Percentiles rank a stretch among this genome's conserved stretches.
Conservation (phyloP, 208 protist genomes). For the Trypanosoma melophagium region DNA sequence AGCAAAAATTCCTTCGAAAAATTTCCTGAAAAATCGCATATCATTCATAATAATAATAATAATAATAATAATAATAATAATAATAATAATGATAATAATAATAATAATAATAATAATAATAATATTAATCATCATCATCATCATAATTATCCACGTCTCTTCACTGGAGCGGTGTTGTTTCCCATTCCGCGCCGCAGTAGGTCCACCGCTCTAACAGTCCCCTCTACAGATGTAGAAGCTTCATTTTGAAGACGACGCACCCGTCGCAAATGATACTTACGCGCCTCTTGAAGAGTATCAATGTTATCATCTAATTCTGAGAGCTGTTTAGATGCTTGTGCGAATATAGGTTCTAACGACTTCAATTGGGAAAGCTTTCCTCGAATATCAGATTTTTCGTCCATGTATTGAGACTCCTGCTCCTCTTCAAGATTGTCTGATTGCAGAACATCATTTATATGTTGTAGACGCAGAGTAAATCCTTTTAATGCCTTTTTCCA, state of each 20-base stretch:
- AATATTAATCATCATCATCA: too few species aligned
- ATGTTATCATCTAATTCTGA: constrained; percentile 69
- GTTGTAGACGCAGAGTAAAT: constrained; percentile 40
- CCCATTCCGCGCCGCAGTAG: constrained; percentile 2
- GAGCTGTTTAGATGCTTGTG: constrained; percentile 51
- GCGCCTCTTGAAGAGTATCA: constrained; percentile 69
- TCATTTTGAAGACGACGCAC: constrained; percentile 56
- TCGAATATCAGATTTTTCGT: constrained; percentile 33
- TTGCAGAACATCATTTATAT: constrained; percentile 33
- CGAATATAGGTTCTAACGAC: constrained; percentile 44
- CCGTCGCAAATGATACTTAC: constrained; percentile 59
- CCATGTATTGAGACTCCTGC: constrained; percentile 10
- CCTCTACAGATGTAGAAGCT: neutral
- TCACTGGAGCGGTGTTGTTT: neutral
- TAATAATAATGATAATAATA: too few species aligned
- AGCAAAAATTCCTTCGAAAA: neutral
- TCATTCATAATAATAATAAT: too few species aligned
- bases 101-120: too few species aligned
- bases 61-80: too few species aligned
- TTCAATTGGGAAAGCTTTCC: constrained; percentile 50
- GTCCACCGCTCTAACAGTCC: constrained; percentile 11
- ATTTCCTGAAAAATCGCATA: too few species aligned
- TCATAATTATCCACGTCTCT: neutral
- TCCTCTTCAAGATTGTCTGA: constrained; percentile 9
- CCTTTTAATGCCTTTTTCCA: constrained; percentile 46